Conservation (phyloP, 176 grass and related monocot species). For the Ananas comosus region DNA sequence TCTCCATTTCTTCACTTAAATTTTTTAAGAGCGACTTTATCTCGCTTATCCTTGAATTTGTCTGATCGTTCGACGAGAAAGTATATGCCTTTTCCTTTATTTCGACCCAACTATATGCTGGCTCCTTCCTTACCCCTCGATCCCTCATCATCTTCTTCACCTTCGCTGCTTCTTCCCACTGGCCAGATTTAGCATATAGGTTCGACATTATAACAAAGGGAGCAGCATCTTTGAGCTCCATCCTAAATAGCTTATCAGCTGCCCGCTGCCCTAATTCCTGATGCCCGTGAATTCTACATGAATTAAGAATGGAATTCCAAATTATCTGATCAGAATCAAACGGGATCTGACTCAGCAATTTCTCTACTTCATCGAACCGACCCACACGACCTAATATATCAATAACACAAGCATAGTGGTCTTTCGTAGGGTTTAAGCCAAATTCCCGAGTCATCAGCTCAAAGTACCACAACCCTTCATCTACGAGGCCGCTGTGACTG, state of each 20-base stretch:
- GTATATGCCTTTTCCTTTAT: constrained; percentile 60
- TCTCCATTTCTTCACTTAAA: constrained; percentile 69
- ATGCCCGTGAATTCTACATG: constrained; percentile 68
- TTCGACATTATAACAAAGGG: constrained; percentile 72
- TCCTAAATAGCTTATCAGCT: constrained; percentile 65
- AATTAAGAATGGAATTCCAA: constrained; percentile 89
- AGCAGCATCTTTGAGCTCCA: constrained; percentile 45
- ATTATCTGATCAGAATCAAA: constrained; percentile 59
- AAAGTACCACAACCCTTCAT: constrained; percentile 69
- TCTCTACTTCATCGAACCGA: constrained; percentile 49
- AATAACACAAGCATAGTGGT: constrained; percentile 73
- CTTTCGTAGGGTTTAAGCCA: constrained; percentile 50
- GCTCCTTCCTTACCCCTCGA: constrained; percentile 61
- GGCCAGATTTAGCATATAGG: constrained; percentile 73
- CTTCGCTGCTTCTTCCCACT: constrained; percentile 62
- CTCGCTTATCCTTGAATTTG: constrained; percentile 53
- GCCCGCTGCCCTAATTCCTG: constrained; percentile 59
- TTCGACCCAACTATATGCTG: constrained; percentile 88
- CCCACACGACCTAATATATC: constrained; percentile 67
- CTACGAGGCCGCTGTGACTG: constrained; percentile 55
- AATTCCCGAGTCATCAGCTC: constrained; percentile 49
- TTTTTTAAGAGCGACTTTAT: constrained; percentile 58
- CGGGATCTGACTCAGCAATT: constrained; percentile 48
- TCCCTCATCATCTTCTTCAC: constrained; percentile 84
- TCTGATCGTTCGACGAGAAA: constrained; percentile 77